Percentiles rank a stretch among this genome's conserved stretches.
phyloP scores from a whole-genome alignment of 345 rosid species.

The Nasturtium officinale region DNA sequence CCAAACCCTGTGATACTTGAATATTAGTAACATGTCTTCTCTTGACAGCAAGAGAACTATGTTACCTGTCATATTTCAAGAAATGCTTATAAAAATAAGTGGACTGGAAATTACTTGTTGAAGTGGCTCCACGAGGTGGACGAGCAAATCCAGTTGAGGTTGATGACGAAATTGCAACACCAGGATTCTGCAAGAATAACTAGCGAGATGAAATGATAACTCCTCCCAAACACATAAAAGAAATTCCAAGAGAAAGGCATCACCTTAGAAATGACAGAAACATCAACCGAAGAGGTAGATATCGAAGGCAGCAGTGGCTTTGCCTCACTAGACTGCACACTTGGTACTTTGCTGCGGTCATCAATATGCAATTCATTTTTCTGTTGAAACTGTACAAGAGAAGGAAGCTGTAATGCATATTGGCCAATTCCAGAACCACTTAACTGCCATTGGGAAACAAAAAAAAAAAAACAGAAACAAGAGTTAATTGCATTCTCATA shows the following conservation, averaged over 20 bases:
- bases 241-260: constrained; percentile 2
- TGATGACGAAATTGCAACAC: constrained; percentile 52
- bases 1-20: constrained; percentile 72
- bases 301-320: constrained; percentile 55
- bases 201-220: background rate
- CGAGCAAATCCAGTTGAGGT: constrained; percentile 66
- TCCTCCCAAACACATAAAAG: constrained; percentile 10
- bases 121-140: constrained; percentile 64
- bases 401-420: constrained; percentile 56
- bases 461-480: constrained; percentile 16
- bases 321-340: constrained; percentile 24
- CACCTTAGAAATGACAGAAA: constrained; percentile 66
- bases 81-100: constrained; percentile 18
- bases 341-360: constrained; percentile 56
- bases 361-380: constrained; percentile 61
- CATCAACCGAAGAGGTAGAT: constrained; percentile 49
- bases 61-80: background rate
- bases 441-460: constrained; percentile 47
- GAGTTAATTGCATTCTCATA: background rate
- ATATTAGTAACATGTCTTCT: constrained; percentile 18
- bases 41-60: background rate
- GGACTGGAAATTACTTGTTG: constrained; percentile 64
- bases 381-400: constrained; percentile 57
- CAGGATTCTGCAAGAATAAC: constrained; percentile 47
- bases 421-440: constrained; percentile 47